Percentiles rank a stretch among this genome's conserved stretches.
Evolutionary conservation across 768 basidiomycete species (phyloP).

Genomic region (Mycena epipterygia): DNA sequence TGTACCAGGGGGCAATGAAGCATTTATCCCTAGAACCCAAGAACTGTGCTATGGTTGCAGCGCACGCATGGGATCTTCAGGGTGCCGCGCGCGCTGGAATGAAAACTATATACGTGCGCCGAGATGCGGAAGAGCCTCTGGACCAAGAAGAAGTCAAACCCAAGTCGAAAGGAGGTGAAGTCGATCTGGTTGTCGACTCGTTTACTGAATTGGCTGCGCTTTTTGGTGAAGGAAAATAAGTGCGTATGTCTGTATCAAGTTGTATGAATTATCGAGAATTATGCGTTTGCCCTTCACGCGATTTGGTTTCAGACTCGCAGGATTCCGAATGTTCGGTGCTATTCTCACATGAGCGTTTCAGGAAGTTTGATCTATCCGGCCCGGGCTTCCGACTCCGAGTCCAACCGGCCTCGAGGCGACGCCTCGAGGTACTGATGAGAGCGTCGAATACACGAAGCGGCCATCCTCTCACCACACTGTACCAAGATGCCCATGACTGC

Average conservation of each 20-base stretch:
- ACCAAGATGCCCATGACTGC: constrained; percentile 24
- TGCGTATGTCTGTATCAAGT: too few relatives aligned
- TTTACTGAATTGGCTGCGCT: constrained; percentile 61
- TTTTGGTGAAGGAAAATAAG: constrained; percentile 4
- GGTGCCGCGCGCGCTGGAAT: constrained; percentile 67
- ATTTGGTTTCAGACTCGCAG: background rate
- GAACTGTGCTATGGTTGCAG: constrained; percentile 74
- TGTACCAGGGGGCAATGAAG: constrained; percentile 64
- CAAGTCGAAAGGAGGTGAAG: constrained; percentile 69
- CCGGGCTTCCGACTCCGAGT: constrained; percentile 5
- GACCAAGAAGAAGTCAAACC: constrained; percentile 47
- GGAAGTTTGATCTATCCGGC: background rate
- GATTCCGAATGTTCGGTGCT: too few relatives aligned
- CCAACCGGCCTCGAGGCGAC: constrained; percentile 24
- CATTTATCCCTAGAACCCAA: constrained; percentile 65
- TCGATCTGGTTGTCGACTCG: constrained; percentile 68
- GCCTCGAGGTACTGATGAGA: constrained; percentile 28
- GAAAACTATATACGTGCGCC: constrained; percentile 70
- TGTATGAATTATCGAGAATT: background rate
- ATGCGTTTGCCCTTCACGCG: background rate
- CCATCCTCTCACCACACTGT: background rate
- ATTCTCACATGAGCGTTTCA: constrained; percentile 18
- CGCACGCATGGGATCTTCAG: constrained; percentile 70
- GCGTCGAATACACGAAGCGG: constrained; percentile 22
- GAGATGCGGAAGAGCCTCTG: constrained; percentile 60